Conservation (phyloP, 2,329 filamentous ascomycete genomes). For the Aspergillus bombycis region DNA sequence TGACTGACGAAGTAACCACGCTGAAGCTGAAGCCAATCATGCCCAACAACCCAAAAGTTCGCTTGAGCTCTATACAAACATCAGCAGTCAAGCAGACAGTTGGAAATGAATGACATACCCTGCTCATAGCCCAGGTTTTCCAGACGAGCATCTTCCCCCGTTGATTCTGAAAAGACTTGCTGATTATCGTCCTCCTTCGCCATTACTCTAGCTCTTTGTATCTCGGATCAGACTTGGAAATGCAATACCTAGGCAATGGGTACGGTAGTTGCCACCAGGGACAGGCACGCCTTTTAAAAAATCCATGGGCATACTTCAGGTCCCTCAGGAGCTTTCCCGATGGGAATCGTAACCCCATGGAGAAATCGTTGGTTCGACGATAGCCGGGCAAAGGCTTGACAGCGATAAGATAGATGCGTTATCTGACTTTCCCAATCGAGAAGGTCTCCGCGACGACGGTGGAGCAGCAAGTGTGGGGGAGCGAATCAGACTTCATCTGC, state of each 20-base stretch:
- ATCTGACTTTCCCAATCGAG: conserved; percentile 26
- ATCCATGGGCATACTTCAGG: not conserved
- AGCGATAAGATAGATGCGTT: conserved; percentile 30
- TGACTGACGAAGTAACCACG: conserved; percentile 55
- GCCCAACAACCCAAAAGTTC: conserved; percentile 58
- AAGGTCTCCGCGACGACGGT: conserved; percentile 31
- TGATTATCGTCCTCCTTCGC: conserved; percentile 29
- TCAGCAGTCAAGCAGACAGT: not conserved
- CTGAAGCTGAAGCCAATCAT: conserved; percentile 64
- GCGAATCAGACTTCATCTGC: not conserved
- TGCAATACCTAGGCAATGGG: not conserved
- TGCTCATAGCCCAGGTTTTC: conserved; percentile 45
- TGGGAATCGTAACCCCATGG: conserved; percentile 6
- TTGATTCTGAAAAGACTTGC: conserved; percentile 26
- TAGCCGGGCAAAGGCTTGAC: not conserved
- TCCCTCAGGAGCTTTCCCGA: not conserved
- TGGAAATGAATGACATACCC: conserved; percentile 25
- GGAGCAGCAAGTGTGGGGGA: conserved; percentile 11
- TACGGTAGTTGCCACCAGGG: not conserved
- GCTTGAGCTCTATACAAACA: conserved; percentile 54
- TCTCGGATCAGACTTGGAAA: not conserved
- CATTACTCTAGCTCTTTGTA: conserved; percentile 17
- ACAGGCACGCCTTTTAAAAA: not conserved
- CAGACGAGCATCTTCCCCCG: conserved; percentile 40
- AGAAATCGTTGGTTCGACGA: conserved; percentile 6